Evolutionary conservation across 352 stramenopile species (phyloP).

Genomic region (Plasmopara viticola): DNA sequence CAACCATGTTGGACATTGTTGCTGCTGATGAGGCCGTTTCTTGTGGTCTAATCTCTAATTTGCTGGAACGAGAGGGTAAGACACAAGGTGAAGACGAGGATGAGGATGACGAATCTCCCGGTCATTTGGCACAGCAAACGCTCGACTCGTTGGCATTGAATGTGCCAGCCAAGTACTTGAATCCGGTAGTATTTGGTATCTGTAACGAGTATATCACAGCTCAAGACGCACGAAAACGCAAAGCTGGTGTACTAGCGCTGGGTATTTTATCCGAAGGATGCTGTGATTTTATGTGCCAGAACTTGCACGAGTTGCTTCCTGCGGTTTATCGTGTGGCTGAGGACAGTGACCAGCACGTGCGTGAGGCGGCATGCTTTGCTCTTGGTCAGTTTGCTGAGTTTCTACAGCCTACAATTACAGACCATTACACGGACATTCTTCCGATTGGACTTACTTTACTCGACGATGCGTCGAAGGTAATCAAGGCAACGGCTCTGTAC

Average conservation of each 20-base stretch:
- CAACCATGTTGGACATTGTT: constrained; percentile 80
- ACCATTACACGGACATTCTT: constrained; percentile 93
- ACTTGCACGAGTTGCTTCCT: constrained; percentile 91
- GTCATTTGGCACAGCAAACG: constrained; percentile 80
- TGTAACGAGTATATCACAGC: constrained; percentile 89
- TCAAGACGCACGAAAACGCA: constrained; percentile 86
- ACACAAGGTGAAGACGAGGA: constrained; percentile 55
- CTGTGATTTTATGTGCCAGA: constrained; percentile 91
- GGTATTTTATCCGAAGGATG: constrained; percentile 97
- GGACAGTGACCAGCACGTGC: constrained; percentile 90
- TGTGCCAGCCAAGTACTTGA: constrained; percentile 80
- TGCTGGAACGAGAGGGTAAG: constrained; percentile 64
- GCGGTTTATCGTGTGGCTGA: constrained; percentile 88
- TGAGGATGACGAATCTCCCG: constrained; percentile 73
- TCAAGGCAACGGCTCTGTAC: constrained; percentile 96
- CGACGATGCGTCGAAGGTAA: constrained; percentile 90
- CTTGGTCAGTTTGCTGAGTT: constrained; percentile 98
- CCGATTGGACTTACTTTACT: constrained; percentile 93
- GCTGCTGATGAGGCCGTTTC: constrained; percentile 70
- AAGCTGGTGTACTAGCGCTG: constrained; percentile 94
- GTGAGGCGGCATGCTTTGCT: constrained; percentile 96
- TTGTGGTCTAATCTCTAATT: constrained; percentile 76
- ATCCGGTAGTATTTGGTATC: constrained; percentile 62
- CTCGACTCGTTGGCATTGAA: constrained; percentile 77
- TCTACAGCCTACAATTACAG: constrained; percentile 95